These are phyloP conservation scores for Anthoceros angustus DNA, from an alignment of 225 moss, liverwort and hornwort genomes.

Conservation along the genomic window DNA sequence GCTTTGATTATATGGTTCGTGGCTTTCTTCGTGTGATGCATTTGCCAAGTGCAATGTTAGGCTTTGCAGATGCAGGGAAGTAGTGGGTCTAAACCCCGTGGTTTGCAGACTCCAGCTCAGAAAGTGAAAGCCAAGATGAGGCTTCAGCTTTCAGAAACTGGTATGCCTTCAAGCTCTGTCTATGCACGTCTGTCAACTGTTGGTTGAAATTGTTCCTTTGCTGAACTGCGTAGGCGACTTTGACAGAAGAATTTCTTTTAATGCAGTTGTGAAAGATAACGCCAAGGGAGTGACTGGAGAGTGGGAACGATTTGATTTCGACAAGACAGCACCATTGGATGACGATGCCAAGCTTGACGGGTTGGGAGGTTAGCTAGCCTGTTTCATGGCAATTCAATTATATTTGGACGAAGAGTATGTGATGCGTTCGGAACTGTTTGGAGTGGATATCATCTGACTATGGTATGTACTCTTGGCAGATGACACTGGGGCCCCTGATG, in stretches of 20 bases:
- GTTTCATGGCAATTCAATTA: background rate
- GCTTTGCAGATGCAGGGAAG: background rate
- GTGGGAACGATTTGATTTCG: constrained; percentile 68
- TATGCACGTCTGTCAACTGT: background rate
- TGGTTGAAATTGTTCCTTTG: background rate
- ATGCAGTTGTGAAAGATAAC: constrained; percentile 34
- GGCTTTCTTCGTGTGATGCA: background rate
- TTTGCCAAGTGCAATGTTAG: background rate
- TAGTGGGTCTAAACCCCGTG: background rate
- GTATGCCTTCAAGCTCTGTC: constrained; percentile 9
- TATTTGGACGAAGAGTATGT: constrained; percentile 3
- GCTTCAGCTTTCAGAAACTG: constrained; percentile 47
- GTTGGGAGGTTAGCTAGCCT: constrained; percentile 28
- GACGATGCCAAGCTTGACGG: constrained; percentile 52
- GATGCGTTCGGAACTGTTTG: background rate
- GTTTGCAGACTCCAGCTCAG: constrained; percentile 43
- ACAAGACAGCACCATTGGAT: constrained; percentile 51
- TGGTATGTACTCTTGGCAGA: constrained; percentile 17
- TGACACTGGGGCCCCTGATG: constrained; percentile 31
- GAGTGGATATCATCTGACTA: background rate
- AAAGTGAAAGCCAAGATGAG: constrained; percentile 56
- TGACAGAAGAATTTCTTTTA: too few relatives aligned
- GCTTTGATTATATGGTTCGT: constrained; percentile 36
- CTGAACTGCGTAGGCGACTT: background rate
- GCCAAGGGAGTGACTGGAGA: constrained; percentile 37